Evolutionary conservation across 345 rosid genomes (phyloP), one percentile per base, ranked within the genome.

Genomic region (Citrus australasica): DNA sequence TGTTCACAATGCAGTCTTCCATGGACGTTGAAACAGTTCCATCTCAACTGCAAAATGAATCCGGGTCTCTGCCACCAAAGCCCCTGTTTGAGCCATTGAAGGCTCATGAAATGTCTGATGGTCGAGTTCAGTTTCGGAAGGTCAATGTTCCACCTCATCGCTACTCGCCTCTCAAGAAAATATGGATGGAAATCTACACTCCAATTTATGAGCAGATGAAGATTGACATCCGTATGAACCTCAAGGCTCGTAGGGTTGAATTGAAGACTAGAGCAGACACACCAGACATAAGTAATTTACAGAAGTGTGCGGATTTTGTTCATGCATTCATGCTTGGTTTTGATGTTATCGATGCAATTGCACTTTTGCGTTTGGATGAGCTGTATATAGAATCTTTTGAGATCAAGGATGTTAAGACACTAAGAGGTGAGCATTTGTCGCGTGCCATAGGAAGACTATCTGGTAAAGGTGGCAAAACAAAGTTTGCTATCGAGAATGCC

Each of bases 271-370:
- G 92, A 78, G 35, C 62, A 7, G 96, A 92, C 83, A 92, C 96
- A 2, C 91, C 96, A 0, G 97, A 94, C 25, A 56, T 92, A 9
- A 88, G 94, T 42, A 88, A 90, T 78, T 92, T 94, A 30, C 97
- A 92, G 74, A 94, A 91, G 82, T 90, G 91, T 80, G 93, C 98
- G 1, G 98, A 94, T 85, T 94, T 92, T 77, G 94, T 93, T 7
- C 98, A 90, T n/a, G 98, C 95, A 13, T 93, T 93, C 84, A 90
- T 92, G 98, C 72, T 94, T 7, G 98, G 98, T 32, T 94, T 92
- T 58, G 98, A 94, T 59, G 89, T 89, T 8, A 76, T 85, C 0
- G 97, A 94, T 63, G 98, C 98, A 48, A 79, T 92, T 13, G 90
- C 97, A 0, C 94, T 94, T 27, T 71, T 94, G 73, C 91, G 95